These are phyloP conservation scores for Sphaerostilbella broomeana DNA, from an alignment of 2,329 filamentous ascomycete genomes.

Conservation along the genomic window DNA sequence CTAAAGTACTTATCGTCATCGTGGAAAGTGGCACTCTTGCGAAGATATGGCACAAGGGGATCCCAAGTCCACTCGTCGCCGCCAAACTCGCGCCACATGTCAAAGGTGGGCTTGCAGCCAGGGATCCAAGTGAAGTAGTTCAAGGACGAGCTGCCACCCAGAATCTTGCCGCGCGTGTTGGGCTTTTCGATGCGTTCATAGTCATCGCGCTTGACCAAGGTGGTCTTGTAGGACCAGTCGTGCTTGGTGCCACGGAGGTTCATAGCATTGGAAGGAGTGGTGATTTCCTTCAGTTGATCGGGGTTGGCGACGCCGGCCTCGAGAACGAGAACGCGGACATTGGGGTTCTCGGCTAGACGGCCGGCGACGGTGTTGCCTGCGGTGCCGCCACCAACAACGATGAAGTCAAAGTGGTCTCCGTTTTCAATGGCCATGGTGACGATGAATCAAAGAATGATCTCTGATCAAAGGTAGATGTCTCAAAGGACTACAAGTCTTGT, in stretches of 20 bases:
- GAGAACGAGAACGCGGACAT: constrained; percentile 38
- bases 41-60: constrained; percentile 41
- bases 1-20: constrained; percentile 44
- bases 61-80: constrained; percentile 62
- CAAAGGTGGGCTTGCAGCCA: constrained; percentile 51
- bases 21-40: constrained; percentile 52
- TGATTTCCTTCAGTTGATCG: constrained; percentile 43
- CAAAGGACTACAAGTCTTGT: no score
- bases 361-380: constrained; percentile 31
- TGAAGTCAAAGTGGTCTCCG: constrained; percentile 23
- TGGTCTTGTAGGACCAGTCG: constrained; percentile 57
- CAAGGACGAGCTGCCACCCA: constrained; percentile 51
- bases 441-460: no score
- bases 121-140: constrained; percentile 62
- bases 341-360: constrained; percentile 29
- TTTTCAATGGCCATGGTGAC: constrained; percentile 11
- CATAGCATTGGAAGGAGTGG: constrained; percentile 46
- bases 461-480: no score
- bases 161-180: constrained; percentile 53
- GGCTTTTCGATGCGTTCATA: constrained; percentile 57
- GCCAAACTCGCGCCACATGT: constrained; percentile 66
- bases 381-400: constrained; percentile 30
- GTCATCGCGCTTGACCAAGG: constrained; percentile 51
- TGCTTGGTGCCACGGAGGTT: constrained; percentile 48
- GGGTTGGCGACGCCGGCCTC: constrained; percentile 45